phyloP scores from a whole-genome alignment of 495 filamentous ascomycete species.

The Penicillium lagena region DNA sequence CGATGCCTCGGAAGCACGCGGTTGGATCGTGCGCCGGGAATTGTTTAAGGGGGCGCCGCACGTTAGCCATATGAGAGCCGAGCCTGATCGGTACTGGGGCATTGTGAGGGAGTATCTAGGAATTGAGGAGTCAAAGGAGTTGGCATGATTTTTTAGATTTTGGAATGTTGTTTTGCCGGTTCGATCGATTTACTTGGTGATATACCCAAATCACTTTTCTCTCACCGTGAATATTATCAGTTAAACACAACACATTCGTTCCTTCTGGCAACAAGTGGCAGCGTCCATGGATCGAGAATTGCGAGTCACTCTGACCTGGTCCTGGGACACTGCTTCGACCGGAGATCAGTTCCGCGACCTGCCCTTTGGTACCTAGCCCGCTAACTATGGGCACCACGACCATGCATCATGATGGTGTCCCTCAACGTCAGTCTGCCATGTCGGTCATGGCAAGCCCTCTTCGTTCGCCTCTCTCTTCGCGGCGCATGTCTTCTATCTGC shows the following conservation, averaged over 20 bases:
- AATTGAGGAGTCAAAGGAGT: background rate
- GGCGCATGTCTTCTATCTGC: background rate
- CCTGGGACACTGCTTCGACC: background rate
- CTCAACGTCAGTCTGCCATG: background rate
- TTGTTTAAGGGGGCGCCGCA: constrained; percentile 33
- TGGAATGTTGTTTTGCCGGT: background rate
- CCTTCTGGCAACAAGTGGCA: no score
- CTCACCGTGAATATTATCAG: no score
- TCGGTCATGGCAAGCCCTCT: background rate
- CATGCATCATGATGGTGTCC: constrained; percentile 11
- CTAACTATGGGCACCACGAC: constrained; percentile 8
- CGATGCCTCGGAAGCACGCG: constrained; percentile 23
- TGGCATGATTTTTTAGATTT: background rate
- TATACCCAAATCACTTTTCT: no score
- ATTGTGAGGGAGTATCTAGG: constrained; percentile 24
- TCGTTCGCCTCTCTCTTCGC: background rate
- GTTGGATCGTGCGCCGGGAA: constrained; percentile 31
- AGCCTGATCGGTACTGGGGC: constrained; percentile 38
- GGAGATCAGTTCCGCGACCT: constrained; percentile 14
- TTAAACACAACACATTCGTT: no score
- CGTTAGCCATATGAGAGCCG: constrained; percentile 38
- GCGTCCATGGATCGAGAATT: background rate
- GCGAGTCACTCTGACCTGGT: constrained; percentile 1
- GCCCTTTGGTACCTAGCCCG: background rate
- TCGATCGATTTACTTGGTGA: no score